Conservation (phyloP, 352 stramenopile genomes). For the Pilasporangium apinafurcum region DNA sequence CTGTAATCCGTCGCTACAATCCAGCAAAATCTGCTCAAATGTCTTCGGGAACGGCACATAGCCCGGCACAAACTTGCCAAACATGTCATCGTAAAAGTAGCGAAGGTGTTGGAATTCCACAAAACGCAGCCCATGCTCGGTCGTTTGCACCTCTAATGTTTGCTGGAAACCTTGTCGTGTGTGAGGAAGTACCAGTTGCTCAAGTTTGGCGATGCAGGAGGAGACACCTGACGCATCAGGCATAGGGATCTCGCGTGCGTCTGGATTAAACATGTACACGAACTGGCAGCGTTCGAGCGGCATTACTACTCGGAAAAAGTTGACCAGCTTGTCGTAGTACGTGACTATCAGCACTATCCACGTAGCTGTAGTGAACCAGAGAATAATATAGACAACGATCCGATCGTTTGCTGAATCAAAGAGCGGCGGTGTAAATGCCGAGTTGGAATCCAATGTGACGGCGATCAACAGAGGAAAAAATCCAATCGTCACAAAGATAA, state of each 20-base stretch:
- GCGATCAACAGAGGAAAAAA: no score
- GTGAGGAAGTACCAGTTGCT: conserved; percentile 11
- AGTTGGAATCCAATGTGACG: no score
- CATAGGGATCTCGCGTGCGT: conserved; percentile 24
- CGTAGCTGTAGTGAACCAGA: conserved; percentile 12
- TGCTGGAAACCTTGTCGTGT: conserved; percentile 17
- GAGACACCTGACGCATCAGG: conserved; percentile 18
- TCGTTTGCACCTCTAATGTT: conserved; percentile 15
- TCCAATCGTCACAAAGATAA: no score
- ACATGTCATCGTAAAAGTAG: conserved; percentile 27
- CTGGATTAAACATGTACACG: conserved; percentile 22
- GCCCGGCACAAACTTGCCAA: conserved; percentile 16
- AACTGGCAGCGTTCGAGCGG: conserved; percentile 20
- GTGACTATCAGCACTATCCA: conserved; percentile 18
- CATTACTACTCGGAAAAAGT: conserved; percentile 20
- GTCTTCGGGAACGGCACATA: conserved; percentile 15
- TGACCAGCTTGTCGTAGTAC: conserved; percentile 14
- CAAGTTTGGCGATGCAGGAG: conserved; percentile 16
- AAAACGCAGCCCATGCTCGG: conserved; percentile 8
- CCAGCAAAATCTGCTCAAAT: conserved; percentile 7
- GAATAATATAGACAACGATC: conserved; percentile 22
- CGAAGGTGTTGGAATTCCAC: conserved; percentile 39
- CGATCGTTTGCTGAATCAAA: no score
- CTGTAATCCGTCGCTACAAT: conserved; percentile 13
- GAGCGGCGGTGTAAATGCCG: no score